A percentile compares a stretch with the other conserved stretches of the same genome.
Conservation (phyloP, 768 basidiomycete genomes). For the Mycena vitilis region DNA sequence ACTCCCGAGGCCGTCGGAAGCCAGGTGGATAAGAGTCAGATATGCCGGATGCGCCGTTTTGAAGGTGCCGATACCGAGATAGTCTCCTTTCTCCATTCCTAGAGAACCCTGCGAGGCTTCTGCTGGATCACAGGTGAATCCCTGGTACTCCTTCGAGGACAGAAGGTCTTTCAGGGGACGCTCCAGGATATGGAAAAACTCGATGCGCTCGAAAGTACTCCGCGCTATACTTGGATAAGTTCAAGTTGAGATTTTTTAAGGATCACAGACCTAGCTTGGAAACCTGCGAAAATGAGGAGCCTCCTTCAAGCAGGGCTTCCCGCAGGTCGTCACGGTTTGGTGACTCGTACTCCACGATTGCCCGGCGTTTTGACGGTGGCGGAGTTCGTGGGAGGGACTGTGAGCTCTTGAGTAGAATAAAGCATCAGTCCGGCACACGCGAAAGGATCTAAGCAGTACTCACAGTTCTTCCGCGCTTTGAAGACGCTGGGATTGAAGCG, state of each 20-base stretch:
- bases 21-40: neutral
- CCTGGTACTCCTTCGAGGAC: neutral
- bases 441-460: neutral
- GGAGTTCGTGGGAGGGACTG: neutral
- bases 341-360: neutral
- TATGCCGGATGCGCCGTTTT: neutral
- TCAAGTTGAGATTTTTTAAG: neutral
- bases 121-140: neutral
- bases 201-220: neutral
- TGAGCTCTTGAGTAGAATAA: neutral
- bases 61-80: neutral
- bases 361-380: neutral
- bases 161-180: neutral
- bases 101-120: neutral
- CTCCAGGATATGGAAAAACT: neutral
- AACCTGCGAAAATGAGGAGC: neutral
- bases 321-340: neutral
- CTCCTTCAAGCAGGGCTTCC: neutral
- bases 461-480: no score
- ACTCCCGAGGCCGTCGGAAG: neutral
- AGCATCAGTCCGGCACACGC: no score
- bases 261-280: neutral
- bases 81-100: neutral
- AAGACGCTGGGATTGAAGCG: no score
- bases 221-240: neutral